A percentile compares a stretch with the other conserved stretches of the same genome.
These are phyloP conservation scores for Capsicum chinense DNA, from an alignment of 257 asterid genomes.

Conservation along the genomic window DNA sequence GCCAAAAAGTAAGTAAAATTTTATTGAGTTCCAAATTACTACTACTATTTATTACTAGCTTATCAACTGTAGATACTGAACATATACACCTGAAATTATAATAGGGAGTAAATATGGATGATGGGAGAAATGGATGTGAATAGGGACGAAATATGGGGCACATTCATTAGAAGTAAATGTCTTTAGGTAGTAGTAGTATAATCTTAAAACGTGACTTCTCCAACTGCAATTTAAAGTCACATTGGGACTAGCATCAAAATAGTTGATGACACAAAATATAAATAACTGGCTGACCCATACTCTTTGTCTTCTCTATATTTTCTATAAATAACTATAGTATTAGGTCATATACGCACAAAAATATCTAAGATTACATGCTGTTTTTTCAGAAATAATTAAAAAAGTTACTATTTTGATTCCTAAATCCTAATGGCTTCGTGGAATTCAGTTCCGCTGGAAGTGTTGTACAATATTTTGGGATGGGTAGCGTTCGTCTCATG, in stretches of 20 bases:
- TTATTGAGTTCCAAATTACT: no score
- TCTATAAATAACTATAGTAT: not conserved
- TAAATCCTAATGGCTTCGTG: slow-evolving; percentile 61
- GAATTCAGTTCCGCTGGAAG: slow-evolving; percentile 67
- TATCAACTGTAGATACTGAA: not conserved
- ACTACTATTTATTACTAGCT: no score
- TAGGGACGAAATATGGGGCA: not conserved
- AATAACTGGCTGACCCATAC: not conserved
- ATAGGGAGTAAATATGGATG: not conserved
- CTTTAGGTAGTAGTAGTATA: no score
- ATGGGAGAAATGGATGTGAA: not conserved
- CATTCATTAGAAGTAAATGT: not conserved
- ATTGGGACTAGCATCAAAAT: not conserved
- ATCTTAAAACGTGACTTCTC: not conserved
- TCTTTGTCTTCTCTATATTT: not conserved
- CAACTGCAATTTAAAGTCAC: not conserved
- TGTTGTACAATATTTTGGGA: slow-evolving; percentile 70
- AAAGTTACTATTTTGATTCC: not conserved
- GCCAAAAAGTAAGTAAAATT: no score
- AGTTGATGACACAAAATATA: not conserved
- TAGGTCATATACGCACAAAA: not conserved
- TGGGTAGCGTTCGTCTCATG: slow-evolving; percentile 86
- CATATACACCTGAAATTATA: not conserved
- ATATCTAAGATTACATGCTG: not conserved
- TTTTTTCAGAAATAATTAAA: no score